A percentile compares a stretch with the other conserved stretches of the same genome.
phyloP scores from a whole-genome alignment of 371 early-diverging fungal genomes.

The Actinomortierella wolfii region DNA sequence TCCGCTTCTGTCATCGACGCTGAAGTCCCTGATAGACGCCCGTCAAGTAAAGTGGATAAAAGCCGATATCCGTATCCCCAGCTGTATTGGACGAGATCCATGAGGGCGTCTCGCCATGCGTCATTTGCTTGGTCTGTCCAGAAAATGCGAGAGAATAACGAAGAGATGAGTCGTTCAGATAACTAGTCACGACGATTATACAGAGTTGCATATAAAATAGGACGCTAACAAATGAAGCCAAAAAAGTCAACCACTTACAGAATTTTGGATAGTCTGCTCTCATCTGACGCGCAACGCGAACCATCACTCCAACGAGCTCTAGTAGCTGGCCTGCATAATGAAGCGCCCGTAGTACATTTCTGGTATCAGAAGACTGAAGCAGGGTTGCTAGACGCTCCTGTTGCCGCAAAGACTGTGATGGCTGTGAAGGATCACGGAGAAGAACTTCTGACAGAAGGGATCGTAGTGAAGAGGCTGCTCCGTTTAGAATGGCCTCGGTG shows the following conservation, averaged over 20 bases:
- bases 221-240: background rate
- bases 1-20: too few species aligned
- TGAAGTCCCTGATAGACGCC: too few species aligned
- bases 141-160: background rate
- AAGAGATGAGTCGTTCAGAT: background rate
- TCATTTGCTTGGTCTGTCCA: constrained; percentile 15
- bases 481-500: constrained; percentile 4
- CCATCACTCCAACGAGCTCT: constrained; percentile 9
- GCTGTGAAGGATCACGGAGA: background rate
- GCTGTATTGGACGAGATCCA: constrained; percentile 22
- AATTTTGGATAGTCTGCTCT: constrained; percentile 9
- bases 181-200: background rate
- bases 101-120: constrained; percentile 21
- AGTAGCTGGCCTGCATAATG: constrained; percentile 23
- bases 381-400: background rate
- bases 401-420: background rate
- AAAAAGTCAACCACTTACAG: constrained; percentile 10
- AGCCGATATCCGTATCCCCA: constrained; percentile 9
- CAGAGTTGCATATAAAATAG: too few species aligned
- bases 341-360: constrained; percentile 5
- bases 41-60: too few species aligned
- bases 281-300: constrained; percentile 8
- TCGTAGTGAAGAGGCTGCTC: background rate
- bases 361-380: constrained; percentile 6
- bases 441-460: background rate